Base-by-base conservation (phyloP, 2,329 filamentous ascomycete species). In the Eurotiales sp. region DNA sequence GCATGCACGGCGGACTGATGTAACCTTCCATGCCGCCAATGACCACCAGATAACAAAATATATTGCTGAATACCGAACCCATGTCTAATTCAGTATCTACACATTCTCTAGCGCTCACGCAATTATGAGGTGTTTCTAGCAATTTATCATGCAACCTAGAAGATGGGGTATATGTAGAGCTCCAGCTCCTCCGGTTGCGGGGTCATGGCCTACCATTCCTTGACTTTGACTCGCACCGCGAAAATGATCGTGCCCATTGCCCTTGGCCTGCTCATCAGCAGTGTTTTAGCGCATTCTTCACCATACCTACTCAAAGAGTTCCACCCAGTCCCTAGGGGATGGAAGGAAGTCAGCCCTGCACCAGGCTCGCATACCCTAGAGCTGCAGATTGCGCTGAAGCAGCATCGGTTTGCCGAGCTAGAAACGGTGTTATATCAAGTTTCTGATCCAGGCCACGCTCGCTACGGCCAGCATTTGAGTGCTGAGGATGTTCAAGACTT, bases 271-370 rank as follows among this genome's bases (percentile, higher is more conserved):
- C 29, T 32, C 10, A 12, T 12, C 14, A 32, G 29, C 29, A 32
- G 29, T 32, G 29, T 32, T 12, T 32, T 12, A 3, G 29, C 29
- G 12, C 29, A 12, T 32, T 32, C 14, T 12, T 32, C 29, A 12
- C 29, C 29, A 12, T 32, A 32, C 29, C 29, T 12, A 12, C 29
- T 32, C 29, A 32, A 32, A 12, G 29, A 32, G 29, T 47, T 40
- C 34, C 12, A 47, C 14, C 32, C 45, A 25, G 37, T 52, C 36
- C 50, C 50, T 27, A 21, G 50, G 30, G 50, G 50, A 27, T 52
- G 50, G 50, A 39, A 52, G 22, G 43, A 39, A 22, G 11, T 52
- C 14, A 21, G 41, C 12, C 29, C 43, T 8, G 50, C 50, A 17
- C 36, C 50, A 10, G 41, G 34, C 8, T 25, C 15, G 17, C 37